Evolutionary conservation across 768 basidiomycete genomes (phyloP).

Genomic region (Dacryopinax spathularia): DNA sequence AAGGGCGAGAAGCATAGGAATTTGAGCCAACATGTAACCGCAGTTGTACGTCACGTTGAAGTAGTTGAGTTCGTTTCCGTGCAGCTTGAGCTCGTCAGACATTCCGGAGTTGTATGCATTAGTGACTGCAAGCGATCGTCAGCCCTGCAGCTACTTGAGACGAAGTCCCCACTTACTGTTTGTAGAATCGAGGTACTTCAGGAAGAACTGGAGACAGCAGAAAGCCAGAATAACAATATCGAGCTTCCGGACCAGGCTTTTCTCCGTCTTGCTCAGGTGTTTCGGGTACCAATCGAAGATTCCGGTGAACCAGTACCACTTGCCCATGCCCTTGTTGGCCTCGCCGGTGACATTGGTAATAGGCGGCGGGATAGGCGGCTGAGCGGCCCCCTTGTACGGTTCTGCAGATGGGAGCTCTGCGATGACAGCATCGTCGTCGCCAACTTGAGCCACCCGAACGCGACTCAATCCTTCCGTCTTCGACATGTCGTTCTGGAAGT

Average conservation of each 20-base stretch:
- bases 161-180: background rate
- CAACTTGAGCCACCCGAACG: background rate
- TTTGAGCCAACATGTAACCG: slow-evolving; percentile 1
- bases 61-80: slow-evolving; percentile 45
- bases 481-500: background rate
- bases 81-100: slow-evolving; percentile 55
- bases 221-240: slow-evolving; percentile 1
- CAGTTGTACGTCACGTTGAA: slow-evolving; percentile 3
- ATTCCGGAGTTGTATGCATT: slow-evolving; percentile 69
- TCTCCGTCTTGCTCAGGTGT: background rate
- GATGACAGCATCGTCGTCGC: background rate
- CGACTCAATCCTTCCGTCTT: background rate
- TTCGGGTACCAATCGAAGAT: background rate
- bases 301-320: background rate
- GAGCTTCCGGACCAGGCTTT: background rate
- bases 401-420: background rate
- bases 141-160: background rate
- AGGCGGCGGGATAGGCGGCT: background rate
- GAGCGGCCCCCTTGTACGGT: background rate
- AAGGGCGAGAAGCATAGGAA: background rate
- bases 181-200: background rate
- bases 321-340: background rate
- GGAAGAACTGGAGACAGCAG: background rate
- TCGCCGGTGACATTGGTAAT: background rate
- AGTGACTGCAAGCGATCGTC: slow-evolving; percentile 21